A percentile compares a stretch with the other conserved stretches of the same genome.
phyloP scores from a whole-genome alignment of 345 rosid genomes.

The Toxicodendron radicans region DNA sequence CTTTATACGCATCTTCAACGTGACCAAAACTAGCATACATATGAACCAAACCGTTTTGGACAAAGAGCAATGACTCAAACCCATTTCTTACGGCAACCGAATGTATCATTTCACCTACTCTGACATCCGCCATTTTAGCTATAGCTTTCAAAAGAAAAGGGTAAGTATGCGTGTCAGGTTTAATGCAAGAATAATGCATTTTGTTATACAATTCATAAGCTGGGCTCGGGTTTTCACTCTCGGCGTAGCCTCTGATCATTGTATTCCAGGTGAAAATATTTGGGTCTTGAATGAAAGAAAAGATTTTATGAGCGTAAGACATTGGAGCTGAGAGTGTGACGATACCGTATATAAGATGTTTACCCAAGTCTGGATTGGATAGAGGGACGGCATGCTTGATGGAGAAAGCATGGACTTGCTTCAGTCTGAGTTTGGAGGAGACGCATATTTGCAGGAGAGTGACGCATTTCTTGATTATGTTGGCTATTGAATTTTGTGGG shows the following conservation, averaged over 20 bases:
- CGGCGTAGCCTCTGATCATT: slow-evolving; percentile 80
- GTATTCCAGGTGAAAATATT: slow-evolving; percentile 74
- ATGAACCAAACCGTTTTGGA: slow-evolving; percentile 66
- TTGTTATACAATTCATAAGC: slow-evolving; percentile 51
- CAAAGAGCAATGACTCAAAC: slow-evolving; percentile 58
- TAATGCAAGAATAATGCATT: slow-evolving; percentile 41
- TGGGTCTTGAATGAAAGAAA: slow-evolving; percentile 44
- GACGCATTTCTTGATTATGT: slow-evolving; percentile 49
- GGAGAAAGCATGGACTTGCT: slow-evolving; percentile 70
- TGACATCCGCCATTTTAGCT: slow-evolving; percentile 49
- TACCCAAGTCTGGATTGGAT: slow-evolving; percentile 45
- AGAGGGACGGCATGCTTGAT: slow-evolving; percentile 58
- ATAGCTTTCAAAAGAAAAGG: slow-evolving; percentile 82
- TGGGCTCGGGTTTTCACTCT: slow-evolving; percentile 48
- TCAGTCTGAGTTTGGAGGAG: slow-evolving; percentile 50
- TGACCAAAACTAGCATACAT: slow-evolving; percentile 56
- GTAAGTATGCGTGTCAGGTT: slow-evolving; percentile 82
- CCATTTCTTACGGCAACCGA: slow-evolving; percentile 55
- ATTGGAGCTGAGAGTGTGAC: slow-evolving; percentile 66
- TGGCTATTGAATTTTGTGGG: slow-evolving; percentile 13
- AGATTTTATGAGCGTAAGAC: slow-evolving; percentile 54
- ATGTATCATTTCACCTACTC: slow-evolving; percentile 56
- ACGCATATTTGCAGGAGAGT: slow-evolving; percentile 45
- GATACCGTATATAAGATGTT: slow-evolving; percentile 54
- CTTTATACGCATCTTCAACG: slow-evolving; percentile 45